phyloP scores from a whole-genome alignment of 2,329 filamentous ascomycete species.

The Stenocarpella maydis region DNA sequence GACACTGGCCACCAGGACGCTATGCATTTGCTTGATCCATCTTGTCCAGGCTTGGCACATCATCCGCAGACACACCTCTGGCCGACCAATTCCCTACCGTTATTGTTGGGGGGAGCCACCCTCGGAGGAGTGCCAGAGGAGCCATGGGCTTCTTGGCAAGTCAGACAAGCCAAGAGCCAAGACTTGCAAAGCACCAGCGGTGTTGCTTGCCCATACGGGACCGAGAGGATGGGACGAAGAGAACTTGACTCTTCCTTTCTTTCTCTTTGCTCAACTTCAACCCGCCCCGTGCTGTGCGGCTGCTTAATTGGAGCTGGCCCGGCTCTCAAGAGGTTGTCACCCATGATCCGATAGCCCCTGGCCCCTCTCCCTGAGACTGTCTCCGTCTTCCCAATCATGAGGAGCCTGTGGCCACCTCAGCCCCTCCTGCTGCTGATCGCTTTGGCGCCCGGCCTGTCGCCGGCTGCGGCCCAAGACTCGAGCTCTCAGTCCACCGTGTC shows the following conservation, averaged over 20 bases:
- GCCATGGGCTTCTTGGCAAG: slow-evolving; percentile 29
- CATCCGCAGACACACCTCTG: background rate
- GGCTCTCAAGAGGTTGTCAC: slow-evolving; percentile 13
- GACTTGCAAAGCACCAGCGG: slow-evolving; percentile 16
- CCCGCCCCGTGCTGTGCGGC: background rate
- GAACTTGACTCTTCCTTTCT: slow-evolving; percentile 1
- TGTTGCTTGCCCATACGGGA: slow-evolving; percentile 6
- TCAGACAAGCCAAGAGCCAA: slow-evolving; percentile 32
- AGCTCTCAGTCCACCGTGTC: slow-evolving; percentile 50
- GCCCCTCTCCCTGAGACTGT: slow-evolving; percentile 6
- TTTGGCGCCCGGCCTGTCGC: slow-evolving; percentile 30
- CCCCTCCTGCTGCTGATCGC: slow-evolving; percentile 30
- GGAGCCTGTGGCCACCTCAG: slow-evolving; percentile 22
- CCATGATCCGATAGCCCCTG: slow-evolving; percentile 21
- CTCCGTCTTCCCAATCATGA: slow-evolving; percentile 25
- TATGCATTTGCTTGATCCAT: slow-evolving; percentile 18
- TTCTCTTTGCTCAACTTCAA: background rate
- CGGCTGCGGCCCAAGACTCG: slow-evolving; percentile 38
- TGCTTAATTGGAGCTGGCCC: slow-evolving; percentile 13
- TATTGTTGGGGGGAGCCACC: background rate
- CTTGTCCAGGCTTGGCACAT: slow-evolving; percentile 17
- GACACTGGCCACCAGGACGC: slow-evolving; percentile 13
- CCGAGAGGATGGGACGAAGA: background rate
- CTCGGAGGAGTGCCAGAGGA: slow-evolving; percentile 18
- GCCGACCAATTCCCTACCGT: slow-evolving; percentile 14